Conservation (phyloP, 768 basidiomycete species). For the Clitopilus hobsonii region DNA sequence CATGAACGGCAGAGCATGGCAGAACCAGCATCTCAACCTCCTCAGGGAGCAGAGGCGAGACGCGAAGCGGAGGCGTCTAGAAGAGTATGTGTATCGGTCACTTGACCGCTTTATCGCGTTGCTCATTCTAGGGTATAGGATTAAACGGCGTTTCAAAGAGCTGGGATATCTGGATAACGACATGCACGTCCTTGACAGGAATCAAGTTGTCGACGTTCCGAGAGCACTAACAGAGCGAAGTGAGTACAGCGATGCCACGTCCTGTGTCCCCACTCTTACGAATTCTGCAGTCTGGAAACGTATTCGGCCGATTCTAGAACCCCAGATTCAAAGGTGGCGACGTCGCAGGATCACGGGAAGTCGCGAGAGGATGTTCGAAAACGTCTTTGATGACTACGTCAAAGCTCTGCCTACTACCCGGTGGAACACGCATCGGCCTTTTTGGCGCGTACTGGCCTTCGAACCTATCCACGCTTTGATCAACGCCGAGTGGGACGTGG, state of each 20-base stretch:
- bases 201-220: constrained; percentile 1
- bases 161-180: constrained; percentile 16
- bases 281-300: constrained; percentile 16
- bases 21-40: neutral
- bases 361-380: constrained; percentile 6
- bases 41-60: neutral
- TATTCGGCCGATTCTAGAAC: constrained; percentile 16
- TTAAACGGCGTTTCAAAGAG: neutral
- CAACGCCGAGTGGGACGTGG: neutral
- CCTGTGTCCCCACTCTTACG: neutral
- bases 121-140: neutral
- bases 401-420: constrained; percentile 12
- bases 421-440: neutral
- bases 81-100: neutral
- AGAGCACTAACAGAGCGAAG: constrained; percentile 21
- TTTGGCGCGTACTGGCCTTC: neutral
- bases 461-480: neutral
- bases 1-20: neutral
- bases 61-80: neutral
- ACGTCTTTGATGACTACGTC: constrained; percentile 5
- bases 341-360: constrained; percentile 7
- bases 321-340: constrained; percentile 1
- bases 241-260: constrained; percentile 7
- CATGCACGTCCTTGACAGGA: neutral
- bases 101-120: neutral